Base-by-base conservation (phyloP, 108 stramenopile genomes). In the Bacterosira constricta region DNA sequence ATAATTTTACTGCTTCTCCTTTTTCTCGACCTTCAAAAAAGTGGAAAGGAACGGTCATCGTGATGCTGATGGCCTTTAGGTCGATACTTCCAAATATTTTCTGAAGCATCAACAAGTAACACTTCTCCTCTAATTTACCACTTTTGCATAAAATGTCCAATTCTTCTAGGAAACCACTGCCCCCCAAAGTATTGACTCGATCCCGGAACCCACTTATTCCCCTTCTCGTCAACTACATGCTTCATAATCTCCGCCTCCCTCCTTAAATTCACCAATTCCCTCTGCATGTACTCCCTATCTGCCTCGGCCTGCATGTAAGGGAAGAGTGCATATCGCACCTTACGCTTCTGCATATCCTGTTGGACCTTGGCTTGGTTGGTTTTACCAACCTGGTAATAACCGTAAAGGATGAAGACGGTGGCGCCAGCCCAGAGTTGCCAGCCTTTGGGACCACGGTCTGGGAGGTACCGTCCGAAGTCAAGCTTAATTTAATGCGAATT, bases 251-350 rank as follows among this genome's bases (percentile, higher is more conserved):
- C 90, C 23, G 71, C 76, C 73, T 93, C 92, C 37, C 76, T 77
- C 54, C 66, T 73, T 59, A 88, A 71, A 25, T 79, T 68, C 18
- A 83, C 78, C 34, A 81, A 58, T 66, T 96, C 90, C 20, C 87
- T 51, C 67, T 88, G 71, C 58, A 93, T 65, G 62, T 90, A 96
- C 53, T 83, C 81, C 25, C 85, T 61, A 66, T 96, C 94, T 2
- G 86, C 79, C 56, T 96, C 94, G n/a, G 90, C 90, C 56, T 96
- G 94, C 31, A 96, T 73, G 30, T 87, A 39, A 13, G 90, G 88
- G 30, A 79, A 85, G 53, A 96, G 58, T 3, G 90, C 74, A 58
- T 88, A 91, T 26, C 88, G 82, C 29, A 85, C 85, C 69, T 88
- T 80, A 21, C 94, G 88, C 63, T 96, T 87, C 39, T 83, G 86